Evolutionary conservation across 257 asterid genomes (phyloP), one percentile per base, ranked within the genome.

Genomic region (Solanum raphanifolium): DNA sequence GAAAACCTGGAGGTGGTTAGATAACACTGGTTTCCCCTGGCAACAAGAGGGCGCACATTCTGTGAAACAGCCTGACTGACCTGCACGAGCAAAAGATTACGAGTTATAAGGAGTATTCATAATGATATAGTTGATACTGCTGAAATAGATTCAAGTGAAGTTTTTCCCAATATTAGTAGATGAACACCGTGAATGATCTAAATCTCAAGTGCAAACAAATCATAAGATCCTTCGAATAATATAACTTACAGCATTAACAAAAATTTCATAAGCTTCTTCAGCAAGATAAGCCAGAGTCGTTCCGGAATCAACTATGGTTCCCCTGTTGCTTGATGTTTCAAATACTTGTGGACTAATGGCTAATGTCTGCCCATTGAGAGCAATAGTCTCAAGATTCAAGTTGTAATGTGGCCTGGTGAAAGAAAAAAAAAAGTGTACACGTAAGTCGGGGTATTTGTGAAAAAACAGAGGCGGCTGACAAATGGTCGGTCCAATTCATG

Each of bases 291-390:
- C 98, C 91, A 97, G 90, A 13, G 99, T 97, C 66, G 99, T 97
- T 90, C 99, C 99, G 13, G 99, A 97, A 91, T 97, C 99, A 55
- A 97, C 91, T 90, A 97, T 96, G 13, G 99, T 97, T 88, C 99
- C 99, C 76, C 92, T 88, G 92, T 90, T 95, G 91, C 43, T 79
- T 83, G 98, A 88, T 85, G 99, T 96, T 68, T 94, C 88, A 90
- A 97, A 97, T 31, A 94, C 99, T 8, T 97, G 91, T 32, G 96
- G 88, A 86, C 90, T 93, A 87, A 97, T 95, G 82, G 96, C 81
- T 89, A 97, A 89, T 68, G 88, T 87, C 92, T 97, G 98, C 69
- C 99, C 99, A 71, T 96, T 96, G 43, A 97, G 93, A 52, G 99
- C 83, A 73, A 97, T 96, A 88, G 98, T 96, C 91, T 91, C 93